A percentile compares a stretch with the other conserved stretches of the same genome.
These are phyloP conservation scores for Ampelocalamus luodianensis DNA, from an alignment of 176 grass and related monocot genomes.

Conservation along the genomic window DNA sequence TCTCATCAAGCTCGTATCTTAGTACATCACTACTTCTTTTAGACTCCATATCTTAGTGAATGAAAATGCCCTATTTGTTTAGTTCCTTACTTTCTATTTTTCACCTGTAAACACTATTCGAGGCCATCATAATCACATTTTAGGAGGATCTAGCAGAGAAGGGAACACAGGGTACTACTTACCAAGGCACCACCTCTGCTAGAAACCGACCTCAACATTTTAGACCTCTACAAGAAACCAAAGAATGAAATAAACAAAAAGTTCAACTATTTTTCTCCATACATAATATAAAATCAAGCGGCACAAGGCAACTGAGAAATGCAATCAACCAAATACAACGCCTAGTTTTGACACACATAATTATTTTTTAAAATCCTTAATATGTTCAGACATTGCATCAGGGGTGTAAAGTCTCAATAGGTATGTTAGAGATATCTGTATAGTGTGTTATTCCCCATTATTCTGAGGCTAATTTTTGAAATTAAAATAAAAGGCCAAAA, in stretches of 20 bases:
- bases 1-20: neutral
- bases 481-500: no score
- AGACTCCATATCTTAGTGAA: neutral
- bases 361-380: neutral
- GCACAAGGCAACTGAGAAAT: no score
- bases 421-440: no score
- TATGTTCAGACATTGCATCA: neutral
- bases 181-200: neutral
- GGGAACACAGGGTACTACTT: neutral
- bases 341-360: no score
- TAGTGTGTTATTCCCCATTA: no score
- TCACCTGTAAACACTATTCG: neutral
- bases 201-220: neutral
- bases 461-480: no score
- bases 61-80: neutral
- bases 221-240: neutral
- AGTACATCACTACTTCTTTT: neutral
- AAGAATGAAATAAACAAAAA: neutral
- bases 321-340: no score
- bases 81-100: neutral
- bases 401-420: neutral
- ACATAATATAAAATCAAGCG: neutral
- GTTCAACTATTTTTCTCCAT: neutral
- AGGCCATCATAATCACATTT: neutral
- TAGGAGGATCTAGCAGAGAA: neutral